Evolutionary conservation across 2,329 filamentous ascomycete species (phyloP).

Genomic region (Ophiostoma sp.): DNA sequence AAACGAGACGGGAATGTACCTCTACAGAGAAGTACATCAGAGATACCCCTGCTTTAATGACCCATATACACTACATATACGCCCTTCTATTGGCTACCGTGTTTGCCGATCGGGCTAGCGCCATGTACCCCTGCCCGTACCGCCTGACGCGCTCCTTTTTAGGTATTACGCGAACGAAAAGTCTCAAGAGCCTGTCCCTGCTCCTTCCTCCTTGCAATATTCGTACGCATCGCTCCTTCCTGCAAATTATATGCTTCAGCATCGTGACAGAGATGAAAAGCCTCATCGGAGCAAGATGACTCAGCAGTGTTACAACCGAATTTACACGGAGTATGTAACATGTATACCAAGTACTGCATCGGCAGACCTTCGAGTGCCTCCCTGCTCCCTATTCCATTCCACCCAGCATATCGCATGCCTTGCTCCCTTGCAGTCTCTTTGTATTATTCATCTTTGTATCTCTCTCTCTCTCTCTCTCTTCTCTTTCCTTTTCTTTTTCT

Average conservation of each 20-base stretch:
- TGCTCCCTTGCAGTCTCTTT: neutral
- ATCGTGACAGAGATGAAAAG: neutral
- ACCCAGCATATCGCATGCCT: too few species aligned
- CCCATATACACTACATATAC: neutral
- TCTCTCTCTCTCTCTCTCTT: neutral
- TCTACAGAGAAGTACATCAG: neutral
- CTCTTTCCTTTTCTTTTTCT: neutral
- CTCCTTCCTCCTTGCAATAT: neutral
- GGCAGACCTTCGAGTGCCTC: too few species aligned
- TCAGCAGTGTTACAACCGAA: too few species aligned
- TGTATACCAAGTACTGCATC: too few species aligned
- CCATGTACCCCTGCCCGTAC: neutral
- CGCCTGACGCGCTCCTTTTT: conserved; percentile 1
- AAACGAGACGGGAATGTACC: neutral
- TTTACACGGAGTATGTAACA: too few species aligned
- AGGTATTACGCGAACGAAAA: too few species aligned
- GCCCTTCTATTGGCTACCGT: neutral
- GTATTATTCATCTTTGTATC: neutral
- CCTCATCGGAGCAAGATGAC: neutral
- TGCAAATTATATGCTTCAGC: neutral
- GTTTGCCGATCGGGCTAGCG: neutral
- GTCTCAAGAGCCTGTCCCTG: neutral
- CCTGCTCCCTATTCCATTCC: too few species aligned
- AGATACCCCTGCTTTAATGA: neutral
- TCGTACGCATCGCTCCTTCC: neutral